phyloP scores from a whole-genome alignment of 129 eudicot genomes.

The Deinandra increscens region DNA sequence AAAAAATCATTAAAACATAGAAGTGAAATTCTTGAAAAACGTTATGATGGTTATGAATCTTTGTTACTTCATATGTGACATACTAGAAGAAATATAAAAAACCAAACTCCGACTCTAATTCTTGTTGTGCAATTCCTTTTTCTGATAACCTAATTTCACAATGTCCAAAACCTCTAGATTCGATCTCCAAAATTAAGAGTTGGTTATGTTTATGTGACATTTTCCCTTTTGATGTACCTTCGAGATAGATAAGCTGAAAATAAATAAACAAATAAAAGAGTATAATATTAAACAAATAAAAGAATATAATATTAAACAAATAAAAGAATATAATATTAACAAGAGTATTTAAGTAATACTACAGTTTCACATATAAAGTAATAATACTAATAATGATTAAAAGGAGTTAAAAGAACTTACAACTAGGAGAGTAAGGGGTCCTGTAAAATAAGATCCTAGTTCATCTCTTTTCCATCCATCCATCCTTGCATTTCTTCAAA shows the following conservation, averaged over 20 bases:
- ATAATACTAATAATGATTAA: background rate
- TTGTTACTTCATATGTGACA: no score
- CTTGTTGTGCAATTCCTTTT: background rate
- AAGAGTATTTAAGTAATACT: background rate
- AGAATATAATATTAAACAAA: background rate
- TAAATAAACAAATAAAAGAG: background rate
- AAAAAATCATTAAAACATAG: no score
- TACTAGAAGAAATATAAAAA: background rate
- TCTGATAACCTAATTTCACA: background rate
- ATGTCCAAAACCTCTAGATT: background rate
- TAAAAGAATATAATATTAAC: background rate
- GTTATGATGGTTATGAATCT: no score
- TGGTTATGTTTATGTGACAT: no score
- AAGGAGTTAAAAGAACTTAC: background rate
- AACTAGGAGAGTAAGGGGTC: background rate
- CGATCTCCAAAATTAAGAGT: background rate
- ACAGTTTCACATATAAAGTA: background rate
- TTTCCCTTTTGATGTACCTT: background rate
- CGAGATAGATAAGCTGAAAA: background rate
- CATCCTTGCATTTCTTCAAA: background rate
- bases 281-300: background rate
- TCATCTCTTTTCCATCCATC: constrained; percentile 9
- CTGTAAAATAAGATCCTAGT: background rate
- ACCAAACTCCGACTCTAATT: background rate
- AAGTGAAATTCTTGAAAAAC: no score